A percentile compares a stretch with the other conserved stretches of the same genome.
These are phyloP conservation scores for Phytopythium chamaehyphon DNA, from an alignment of 352 stramenopile species.

Conservation along the genomic window DNA sequence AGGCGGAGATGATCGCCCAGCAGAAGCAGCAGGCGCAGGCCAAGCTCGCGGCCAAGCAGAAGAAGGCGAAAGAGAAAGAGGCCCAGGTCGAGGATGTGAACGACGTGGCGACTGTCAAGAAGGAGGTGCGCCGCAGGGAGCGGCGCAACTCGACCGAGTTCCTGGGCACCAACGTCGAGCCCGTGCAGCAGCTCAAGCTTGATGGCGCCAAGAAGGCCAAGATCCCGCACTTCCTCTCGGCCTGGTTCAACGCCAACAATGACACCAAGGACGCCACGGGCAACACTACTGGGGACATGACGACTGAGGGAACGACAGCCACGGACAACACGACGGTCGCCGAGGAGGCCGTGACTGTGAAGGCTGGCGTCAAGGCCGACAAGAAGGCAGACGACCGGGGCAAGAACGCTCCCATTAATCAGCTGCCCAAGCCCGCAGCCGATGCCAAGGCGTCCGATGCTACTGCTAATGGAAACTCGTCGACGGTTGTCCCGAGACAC, in stretches of 20 bases:
- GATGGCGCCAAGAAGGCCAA: conserved; percentile 70
- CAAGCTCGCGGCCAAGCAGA: conserved; percentile 30
- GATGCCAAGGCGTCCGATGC: too few species aligned
- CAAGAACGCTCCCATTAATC: too few species aligned
- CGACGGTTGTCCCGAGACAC: too few species aligned
- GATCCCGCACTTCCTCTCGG: conserved; percentile 66
- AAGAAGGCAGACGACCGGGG: too few species aligned
- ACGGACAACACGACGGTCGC: conserved; percentile 17
- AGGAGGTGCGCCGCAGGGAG: conserved; percentile 24
- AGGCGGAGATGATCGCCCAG: conserved; percentile 8
- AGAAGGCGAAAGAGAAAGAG: conserved; percentile 42
- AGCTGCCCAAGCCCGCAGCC: too few species aligned
- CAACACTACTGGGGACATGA: too few species aligned
- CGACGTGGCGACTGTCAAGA: conserved; percentile 45
- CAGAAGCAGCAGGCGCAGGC: too few species aligned
- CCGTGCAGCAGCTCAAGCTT: conserved; percentile 57
- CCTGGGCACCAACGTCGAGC: conserved; percentile 39
- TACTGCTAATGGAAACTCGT: too few species aligned
- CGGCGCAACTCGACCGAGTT: conserved; percentile 49
- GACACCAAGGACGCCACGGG: conserved; percentile 24
- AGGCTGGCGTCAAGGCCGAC: too few species aligned
- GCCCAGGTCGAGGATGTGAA: conserved; percentile 17
- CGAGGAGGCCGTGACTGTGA: conserved; percentile 14
- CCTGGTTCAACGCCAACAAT: conserved; percentile 56
- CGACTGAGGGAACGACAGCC: conserved; percentile 4